Percentiles rank a stretch among this genome's conserved stretches.
Conservation (phyloP, 257 asterid species). For the Jasminum sambac region DNA sequence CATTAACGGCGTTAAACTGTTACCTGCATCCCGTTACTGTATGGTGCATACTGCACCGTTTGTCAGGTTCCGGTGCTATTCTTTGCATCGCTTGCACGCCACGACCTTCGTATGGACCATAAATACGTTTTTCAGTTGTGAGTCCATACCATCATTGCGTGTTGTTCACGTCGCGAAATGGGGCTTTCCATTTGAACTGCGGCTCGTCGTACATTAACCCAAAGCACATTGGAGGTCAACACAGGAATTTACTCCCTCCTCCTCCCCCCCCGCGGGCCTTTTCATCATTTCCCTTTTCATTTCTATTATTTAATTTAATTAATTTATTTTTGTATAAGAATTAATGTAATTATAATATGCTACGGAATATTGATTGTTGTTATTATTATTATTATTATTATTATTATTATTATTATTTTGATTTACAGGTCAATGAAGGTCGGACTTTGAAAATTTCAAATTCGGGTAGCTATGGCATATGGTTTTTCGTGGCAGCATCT, state of each 20-base stretch:
- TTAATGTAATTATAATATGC: too few species aligned
- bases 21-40: background rate
- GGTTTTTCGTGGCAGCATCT: background rate
- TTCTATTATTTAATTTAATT: too few species aligned
- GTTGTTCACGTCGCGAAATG: constrained; percentile 23
- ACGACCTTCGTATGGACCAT: constrained; percentile 5
- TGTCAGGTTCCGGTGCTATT: constrained; percentile 11
- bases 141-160: constrained; percentile 11
- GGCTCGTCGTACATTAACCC: too few species aligned
- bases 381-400: too few species aligned
- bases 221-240: too few species aligned
- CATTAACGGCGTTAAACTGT: background rate
- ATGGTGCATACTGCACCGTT: background rate
- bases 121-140: background rate
- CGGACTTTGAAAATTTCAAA: background rate
- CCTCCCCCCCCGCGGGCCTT: too few species aligned
- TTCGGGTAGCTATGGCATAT: background rate
- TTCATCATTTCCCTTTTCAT: too few species aligned
- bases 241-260: too few species aligned
- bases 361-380: background rate
- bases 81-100: constrained; percentile 8
- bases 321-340: too few species aligned
- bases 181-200: background rate
- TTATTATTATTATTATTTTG: too few species aligned
- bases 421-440: background rate